Base-by-base conservation (phyloP, 805 yeast species). In the Wickerhamiella azymoides region DNA sequence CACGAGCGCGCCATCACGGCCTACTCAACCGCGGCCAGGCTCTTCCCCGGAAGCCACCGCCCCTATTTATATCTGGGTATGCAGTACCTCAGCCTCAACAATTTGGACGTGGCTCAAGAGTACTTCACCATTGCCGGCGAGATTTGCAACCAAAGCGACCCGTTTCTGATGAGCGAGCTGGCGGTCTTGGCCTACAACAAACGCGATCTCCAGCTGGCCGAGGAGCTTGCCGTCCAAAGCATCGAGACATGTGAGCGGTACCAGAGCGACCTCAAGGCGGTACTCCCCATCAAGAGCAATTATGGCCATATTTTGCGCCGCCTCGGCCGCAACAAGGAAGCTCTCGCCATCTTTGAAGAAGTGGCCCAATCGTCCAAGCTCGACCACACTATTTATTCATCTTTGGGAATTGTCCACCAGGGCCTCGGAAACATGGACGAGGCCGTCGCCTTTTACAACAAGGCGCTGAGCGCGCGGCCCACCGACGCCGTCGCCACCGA, bases 1-100 rank as follows among this genome's bases (percentile, higher is more conserved):
- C 96, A 92, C 61, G 99, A 92, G 61, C 97, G 92, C 62, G 97
- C 97, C 1, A 81, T 92, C 18, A 81, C 96, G 47, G 97, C 97
- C 0, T 92, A 88, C 62, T 88, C 97, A 1, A 88, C 94, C 10
- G 96, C 96, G 0, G 85, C 95, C 1, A 68, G 96, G 50, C 70
- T 88, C 37, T 92, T 92, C 57, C 71, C 64, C 17, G 69, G 69
- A 1, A 79, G 88, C 3, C 96, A 92, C 60, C 64, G 88, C 40
- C 97, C 98, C 1, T 77, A 82, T 56, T 65, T 92, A 49, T 89
- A 84, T 56, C 68, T 92, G 35, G 99, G 98, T 1, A 92, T 92
- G 96, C 97, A 92, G 65, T 89, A 92, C 61, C 65, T 86, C 54
- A 86, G 84, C 49, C 81, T 89, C 78, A 80, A 79, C 59, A 86